phyloP scores from a whole-genome alignment of 257 asterid genomes.

The Pogostemon cablin region DNA sequence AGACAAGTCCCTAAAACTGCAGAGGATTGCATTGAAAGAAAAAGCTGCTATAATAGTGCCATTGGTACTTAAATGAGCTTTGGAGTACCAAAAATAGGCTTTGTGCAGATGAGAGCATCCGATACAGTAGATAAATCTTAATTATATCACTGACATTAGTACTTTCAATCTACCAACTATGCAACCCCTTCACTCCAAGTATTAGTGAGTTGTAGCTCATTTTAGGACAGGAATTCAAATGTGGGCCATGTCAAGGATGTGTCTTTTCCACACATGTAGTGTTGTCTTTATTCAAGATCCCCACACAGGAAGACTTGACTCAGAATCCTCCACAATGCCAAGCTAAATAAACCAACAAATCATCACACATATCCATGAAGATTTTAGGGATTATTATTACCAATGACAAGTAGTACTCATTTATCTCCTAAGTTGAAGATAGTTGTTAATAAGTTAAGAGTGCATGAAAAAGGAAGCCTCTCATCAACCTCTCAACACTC shows the following conservation, averaged over 20 bases:
- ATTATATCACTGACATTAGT: conserved; percentile 35
- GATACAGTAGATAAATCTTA: conserved; percentile 17
- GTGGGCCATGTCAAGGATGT: conserved; percentile 61
- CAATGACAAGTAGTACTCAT: neutral
- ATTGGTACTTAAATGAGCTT: conserved; percentile 31
- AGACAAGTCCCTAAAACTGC: conserved; percentile 29
- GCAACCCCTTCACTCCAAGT: conserved; percentile 25
- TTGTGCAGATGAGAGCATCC: conserved; percentile 26
- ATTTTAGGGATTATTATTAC: conserved; percentile 16
- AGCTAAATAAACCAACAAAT: conserved; percentile 17
- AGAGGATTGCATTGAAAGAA: conserved; percentile 35
- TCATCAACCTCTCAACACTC: neutral
- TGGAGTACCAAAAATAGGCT: conserved; percentile 34
- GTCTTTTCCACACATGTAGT: conserved; percentile 55
- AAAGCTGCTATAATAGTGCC: conserved; percentile 35
- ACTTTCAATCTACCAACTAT: conserved; percentile 30
- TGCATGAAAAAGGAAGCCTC: neutral
- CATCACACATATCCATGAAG: conserved; percentile 25
- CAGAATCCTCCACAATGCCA: conserved; percentile 10
- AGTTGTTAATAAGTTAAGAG: neutral
- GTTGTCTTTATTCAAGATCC: conserved; percentile 52
- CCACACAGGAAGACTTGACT: conserved; percentile 32
- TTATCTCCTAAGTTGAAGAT: neutral
- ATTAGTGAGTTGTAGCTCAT: conserved; percentile 35
- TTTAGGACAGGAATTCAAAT: conserved; percentile 63